Base-by-base conservation (phyloP, 805 yeast species). In the Hemisphaericaspora nanyangensis region DNA sequence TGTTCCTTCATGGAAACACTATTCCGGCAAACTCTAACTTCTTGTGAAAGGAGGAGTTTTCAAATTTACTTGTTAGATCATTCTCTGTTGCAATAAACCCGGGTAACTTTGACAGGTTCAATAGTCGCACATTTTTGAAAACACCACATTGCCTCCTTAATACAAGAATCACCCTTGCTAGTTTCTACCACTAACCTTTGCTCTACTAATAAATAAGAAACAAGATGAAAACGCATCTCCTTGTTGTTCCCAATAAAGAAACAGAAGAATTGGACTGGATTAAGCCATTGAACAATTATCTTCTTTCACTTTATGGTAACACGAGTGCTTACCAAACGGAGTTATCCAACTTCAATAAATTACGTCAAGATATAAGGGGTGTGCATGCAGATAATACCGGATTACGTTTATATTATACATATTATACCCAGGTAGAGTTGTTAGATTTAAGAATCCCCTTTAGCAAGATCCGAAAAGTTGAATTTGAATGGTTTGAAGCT, bases 401-500 rank as follows among this genome's bases (percentile, higher is more conserved):
- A 1, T 62, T 79, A 28, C 79, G 75, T 45, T 49, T 80, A 15
- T 71, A 80, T 47, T 80, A 77, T 55, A 74, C 75, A 39, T 91
- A 91, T 59, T 88, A 80, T 54, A 85, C 86, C 12, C 93, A 83
- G 55, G 58, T 93, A 45, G 96, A 90, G 53, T 74, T 87, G 10
- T 62, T 93, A 34, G 89, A 85, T 45, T 61, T 87, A 47, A 68
- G 97, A 38, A 59, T 91, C 16, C 93, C 96, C 1, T 71, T 80
- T 42, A 70, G 69, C 37, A 64, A 73, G n/a, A 72, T 81, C 42
- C 58, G 62, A 45, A 69, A 72, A 41, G 55, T 83, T 8, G 72
- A 74, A 39, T 91, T 90, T 57, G 71, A 78, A 0, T 91, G 98
- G 98, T 63, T 64, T 47, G 95, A 90, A 55, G 82, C 93, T 5